Conservation (phyloP, 352 stramenopile genomes). For the Elongisporangium senticosum region DNA sequence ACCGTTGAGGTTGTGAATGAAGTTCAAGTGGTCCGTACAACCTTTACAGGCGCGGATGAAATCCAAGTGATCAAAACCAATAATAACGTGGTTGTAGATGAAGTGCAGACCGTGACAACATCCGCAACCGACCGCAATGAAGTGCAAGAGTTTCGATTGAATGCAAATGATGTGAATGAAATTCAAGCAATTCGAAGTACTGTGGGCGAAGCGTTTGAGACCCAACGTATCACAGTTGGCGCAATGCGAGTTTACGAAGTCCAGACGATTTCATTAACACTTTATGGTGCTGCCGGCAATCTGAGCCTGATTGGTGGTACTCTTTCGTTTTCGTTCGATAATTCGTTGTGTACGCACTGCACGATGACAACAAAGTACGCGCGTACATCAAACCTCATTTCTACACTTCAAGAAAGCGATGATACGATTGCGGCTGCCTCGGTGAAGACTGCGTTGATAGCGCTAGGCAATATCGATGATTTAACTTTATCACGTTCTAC, state of each 20-base stretch:
- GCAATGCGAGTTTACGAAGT: constrained; percentile 65
- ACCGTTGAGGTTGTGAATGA: constrained; percentile 95
- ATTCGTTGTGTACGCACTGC: constrained; percentile 62
- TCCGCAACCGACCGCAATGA: constrained; percentile 90
- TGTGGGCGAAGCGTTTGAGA: constrained; percentile 68
- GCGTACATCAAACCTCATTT: constrained; percentile 34
- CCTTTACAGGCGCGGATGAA: constrained; percentile 81
- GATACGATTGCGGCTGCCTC: constrained; percentile 13
- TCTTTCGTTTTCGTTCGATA: constrained; percentile 60
- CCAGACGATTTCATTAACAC: constrained; percentile 75
- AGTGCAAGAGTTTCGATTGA: constrained; percentile 80
- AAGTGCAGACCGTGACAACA: constrained; percentile 91
- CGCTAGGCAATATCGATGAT: constrained; percentile 52
- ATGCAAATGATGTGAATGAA: constrained; percentile 88
- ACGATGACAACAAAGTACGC: constrained; percentile 48
- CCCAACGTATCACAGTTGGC: constrained; percentile 84
- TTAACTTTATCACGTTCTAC: constrained; percentile 29
- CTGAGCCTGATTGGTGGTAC: constrained; percentile 37
- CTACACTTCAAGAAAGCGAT: constrained; percentile 20
- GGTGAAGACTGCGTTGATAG: constrained; percentile 24
- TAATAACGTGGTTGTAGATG: constrained; percentile 66
- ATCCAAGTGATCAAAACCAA: constrained; percentile 83
- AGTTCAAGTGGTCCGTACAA: constrained; percentile 90
- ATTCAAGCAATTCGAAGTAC: constrained; percentile 87
- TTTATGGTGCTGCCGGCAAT: constrained; percentile 59